Conservation (phyloP, 352 stramenopile species). For the Globisporangium okanoganense region DNA sequence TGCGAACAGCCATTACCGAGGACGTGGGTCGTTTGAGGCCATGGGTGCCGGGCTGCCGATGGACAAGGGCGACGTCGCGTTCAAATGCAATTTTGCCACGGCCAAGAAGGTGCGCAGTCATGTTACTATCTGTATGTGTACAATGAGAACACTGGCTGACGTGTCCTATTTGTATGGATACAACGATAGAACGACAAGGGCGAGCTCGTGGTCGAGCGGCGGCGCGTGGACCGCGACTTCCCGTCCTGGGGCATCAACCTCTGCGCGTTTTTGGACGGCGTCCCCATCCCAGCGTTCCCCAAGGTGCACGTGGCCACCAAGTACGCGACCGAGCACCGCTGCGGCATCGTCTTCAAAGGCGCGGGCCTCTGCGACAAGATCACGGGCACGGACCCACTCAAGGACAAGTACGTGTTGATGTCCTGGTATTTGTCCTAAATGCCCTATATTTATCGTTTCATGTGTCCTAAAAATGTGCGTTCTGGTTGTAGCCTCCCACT, state of each 20-base stretch:
- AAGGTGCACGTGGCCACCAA: slow-evolving; percentile 71
- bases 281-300: slow-evolving; percentile 58
- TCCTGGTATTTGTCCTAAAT: background rate
- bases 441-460: background rate
- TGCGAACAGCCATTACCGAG: slow-evolving; percentile 67
- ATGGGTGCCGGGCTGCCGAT: slow-evolving; percentile 84
- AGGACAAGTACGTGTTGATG: slow-evolving; percentile 64
- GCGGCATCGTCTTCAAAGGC: slow-evolving; percentile 84
- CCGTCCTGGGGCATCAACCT: slow-evolving; percentile 78
- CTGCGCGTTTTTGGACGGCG: slow-evolving; percentile 67
- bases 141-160: background rate
- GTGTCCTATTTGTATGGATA: background rate
- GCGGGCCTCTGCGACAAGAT: slow-evolving; percentile 81
- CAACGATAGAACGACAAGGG: slow-evolving; percentile 43
- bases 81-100: slow-evolving; percentile 90
- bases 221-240: slow-evolving; percentile 85
- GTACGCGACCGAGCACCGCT: slow-evolving; percentile 86
- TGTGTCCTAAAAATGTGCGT: slow-evolving; percentile 1
- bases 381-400: slow-evolving; percentile 82
- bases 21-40: slow-evolving; percentile 82
- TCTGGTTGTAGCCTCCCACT: slow-evolving; percentile 50
- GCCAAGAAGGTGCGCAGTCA: slow-evolving; percentile 32
- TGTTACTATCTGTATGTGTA: background rate
- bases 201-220: slow-evolving; percentile 58
- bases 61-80: slow-evolving; percentile 82